A percentile compares a stretch with the other conserved stretches of the same genome.
phyloP scores from a whole-genome alignment of 169 alveolate genomes.

The Amoebophrya sp. region DNA sequence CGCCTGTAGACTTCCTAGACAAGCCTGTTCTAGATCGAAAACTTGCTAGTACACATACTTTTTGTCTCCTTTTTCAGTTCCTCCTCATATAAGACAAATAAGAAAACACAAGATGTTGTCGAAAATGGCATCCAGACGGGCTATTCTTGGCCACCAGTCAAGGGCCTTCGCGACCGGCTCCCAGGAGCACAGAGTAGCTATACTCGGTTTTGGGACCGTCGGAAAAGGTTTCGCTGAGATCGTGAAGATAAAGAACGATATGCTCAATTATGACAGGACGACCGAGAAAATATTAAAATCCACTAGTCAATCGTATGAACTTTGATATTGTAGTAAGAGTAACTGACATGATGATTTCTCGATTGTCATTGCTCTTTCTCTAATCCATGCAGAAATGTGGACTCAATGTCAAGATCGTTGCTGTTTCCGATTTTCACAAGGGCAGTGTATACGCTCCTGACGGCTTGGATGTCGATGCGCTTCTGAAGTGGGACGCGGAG shows the following conservation, averaged over 20 bases:
- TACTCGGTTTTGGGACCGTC: neutral
- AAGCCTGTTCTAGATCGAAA: no score
- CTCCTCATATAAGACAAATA: no score
- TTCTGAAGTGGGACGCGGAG: conserved; percentile 6
- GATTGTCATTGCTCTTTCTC: no score
- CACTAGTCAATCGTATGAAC: no score
- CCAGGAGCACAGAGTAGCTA: neutral
- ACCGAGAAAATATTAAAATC: no score
- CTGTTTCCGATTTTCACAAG: neutral
- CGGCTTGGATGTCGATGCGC: neutral
- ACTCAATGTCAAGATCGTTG: neutral
- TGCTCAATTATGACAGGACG: no score
- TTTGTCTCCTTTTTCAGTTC: neutral
- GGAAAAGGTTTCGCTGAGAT: conserved; percentile 2
- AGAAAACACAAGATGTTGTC: no score
- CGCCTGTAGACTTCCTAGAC: no score
- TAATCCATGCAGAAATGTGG: neutral
- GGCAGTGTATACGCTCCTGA: neutral
- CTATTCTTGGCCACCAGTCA: neutral
- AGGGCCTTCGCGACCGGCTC: neutral
- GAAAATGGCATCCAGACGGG: neutral
- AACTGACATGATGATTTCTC: no score
- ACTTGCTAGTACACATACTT: neutral
- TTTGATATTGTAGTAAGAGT: no score
- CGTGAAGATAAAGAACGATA: neutral